A percentile compares a stretch with the other conserved stretches of the same genome.
Evolutionary conservation across 2,329 filamentous ascomycete species (phyloP).

Genomic region (Cytospora piceae): DNA sequence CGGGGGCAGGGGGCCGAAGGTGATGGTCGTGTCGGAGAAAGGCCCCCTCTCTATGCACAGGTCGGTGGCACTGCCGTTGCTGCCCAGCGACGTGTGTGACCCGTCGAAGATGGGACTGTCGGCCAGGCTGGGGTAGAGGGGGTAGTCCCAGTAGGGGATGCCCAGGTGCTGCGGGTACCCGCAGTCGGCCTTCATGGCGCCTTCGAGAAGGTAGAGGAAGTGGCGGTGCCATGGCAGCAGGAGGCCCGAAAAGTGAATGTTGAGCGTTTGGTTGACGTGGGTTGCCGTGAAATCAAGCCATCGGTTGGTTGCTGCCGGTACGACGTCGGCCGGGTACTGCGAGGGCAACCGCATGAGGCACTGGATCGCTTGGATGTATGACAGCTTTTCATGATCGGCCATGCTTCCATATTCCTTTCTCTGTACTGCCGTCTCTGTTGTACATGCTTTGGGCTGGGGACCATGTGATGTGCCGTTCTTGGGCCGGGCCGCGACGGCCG

Average conservation of each 20-base stretch:
- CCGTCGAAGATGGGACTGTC: constrained; percentile 27
- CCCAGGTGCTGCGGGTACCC: constrained; percentile 25
- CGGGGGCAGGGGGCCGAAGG: constrained; percentile 32
- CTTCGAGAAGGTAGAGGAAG: constrained; percentile 17
- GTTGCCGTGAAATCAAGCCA: constrained; percentile 53
- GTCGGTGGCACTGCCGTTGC: constrained; percentile 20
- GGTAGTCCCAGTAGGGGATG: constrained; percentile 27
- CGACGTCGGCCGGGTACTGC: constrained; percentile 36
- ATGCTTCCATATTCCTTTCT: constrained; percentile 27
- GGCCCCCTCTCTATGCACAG: constrained; percentile 36
- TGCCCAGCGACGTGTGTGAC: constrained; percentile 17
- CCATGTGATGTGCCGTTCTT: not conserved
- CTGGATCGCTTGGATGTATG: constrained; percentile 43
- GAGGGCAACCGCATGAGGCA: constrained; percentile 42
- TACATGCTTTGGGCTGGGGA: not conserved
- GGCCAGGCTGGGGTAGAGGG: constrained; percentile 18
- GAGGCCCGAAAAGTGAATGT: constrained; percentile 36
- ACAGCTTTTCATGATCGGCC: constrained; percentile 17
- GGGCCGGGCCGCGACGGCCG: not conserved
- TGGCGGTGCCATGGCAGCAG: constrained; percentile 28
- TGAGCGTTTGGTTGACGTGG: constrained; percentile 51
- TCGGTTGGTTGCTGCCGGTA: constrained; percentile 38
- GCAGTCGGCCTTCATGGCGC: constrained; percentile 21
- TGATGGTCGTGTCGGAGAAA: constrained; percentile 33
- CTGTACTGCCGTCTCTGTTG: constrained; percentile 12